A percentile compares a stretch with the other conserved stretches of the same genome.
phyloP scores from a whole-genome alignment of 768 basidiomycete species.

The Boletales sp. region DNA sequence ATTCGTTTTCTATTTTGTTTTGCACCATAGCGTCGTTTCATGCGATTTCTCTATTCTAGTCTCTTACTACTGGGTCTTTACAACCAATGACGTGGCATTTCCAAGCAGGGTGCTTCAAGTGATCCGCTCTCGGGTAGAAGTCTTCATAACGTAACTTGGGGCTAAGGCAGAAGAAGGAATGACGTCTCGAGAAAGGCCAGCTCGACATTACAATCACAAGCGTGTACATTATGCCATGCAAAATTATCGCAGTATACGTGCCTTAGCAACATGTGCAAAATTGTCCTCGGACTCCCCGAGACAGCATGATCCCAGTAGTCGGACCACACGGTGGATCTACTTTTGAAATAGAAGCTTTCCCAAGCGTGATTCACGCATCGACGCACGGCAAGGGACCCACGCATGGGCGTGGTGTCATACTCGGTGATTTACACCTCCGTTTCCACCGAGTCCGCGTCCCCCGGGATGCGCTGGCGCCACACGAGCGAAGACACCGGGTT shows the following conservation, averaged over 20 bases:
- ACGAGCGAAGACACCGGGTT: conserved; percentile 1
- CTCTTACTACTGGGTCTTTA: conserved; percentile 3
- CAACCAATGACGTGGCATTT: conserved; percentile 7
- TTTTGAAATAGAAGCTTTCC: neutral
- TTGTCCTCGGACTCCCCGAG: no score
- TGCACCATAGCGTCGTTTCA: conserved; percentile 16
- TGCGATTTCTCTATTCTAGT: conserved; percentile 20
- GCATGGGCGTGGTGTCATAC: no score
- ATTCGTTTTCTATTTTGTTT: conserved; percentile 33
- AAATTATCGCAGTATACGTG: no score
- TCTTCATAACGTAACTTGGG: no score
- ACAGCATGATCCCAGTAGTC: no score
- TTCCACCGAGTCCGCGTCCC: neutral
- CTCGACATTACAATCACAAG: no score
- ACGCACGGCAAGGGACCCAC: no score
- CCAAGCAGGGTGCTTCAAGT: neutral
- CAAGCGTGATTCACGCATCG: neutral
- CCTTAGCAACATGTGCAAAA: no score
- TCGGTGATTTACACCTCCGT: neutral
- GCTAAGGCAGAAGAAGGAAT: no score
- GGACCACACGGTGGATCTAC: neutral
- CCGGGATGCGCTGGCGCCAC: neutral
- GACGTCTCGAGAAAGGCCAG: no score
- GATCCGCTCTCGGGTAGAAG: no score
- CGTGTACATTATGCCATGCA: no score